Base-by-base conservation (phyloP, 805 yeast genomes). In the Barnettozyma sucrosica region DNA sequence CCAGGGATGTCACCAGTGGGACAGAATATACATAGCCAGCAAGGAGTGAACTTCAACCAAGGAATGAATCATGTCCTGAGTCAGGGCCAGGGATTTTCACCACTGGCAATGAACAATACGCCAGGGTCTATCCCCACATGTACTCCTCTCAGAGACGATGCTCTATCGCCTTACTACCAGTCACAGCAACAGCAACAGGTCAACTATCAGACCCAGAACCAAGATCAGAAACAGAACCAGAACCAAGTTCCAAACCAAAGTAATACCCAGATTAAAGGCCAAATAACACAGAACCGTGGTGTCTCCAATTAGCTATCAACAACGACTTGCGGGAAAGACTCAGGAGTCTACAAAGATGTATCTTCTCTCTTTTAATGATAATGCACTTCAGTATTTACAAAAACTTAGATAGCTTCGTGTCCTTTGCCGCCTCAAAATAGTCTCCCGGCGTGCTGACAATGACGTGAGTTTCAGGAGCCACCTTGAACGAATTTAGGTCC, bases 401-500 rank as follows among this genome's bases (percentile, higher is more conserved):
- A 48, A 71, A 72, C 50, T 62, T 67, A 10, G 63, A 53, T 2
- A 71, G 62, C 38, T 59, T 59, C 7, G 67, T 67, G n/a, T 62
- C 66, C 44, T 62, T 64, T 2, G 74, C 74, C 6, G 68, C 66
- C 7, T 61, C 65, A 9, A 58, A 62, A 25, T 67, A 59, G 14
- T 68, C 72, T 14, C 75, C 75, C 2, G 75, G 72, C 2, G 50
- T 61, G 32, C 67, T 70, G 16, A 69, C 69, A 13, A 70, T 63
- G 5, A 67, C 49, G 49, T 70, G 74, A 9, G 55, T 49, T 13
- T 64, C 65, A 11, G 70, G 66, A 4, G 62, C 56, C 3, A 68
- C 59, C 38, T 54, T 55, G 44, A 62, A 67, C 13, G 58, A 56
- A 5, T 52, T 20, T 5, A 59, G 46, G 23, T 67, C 63, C 43